These are phyloP conservation scores for Epichloe bromicola DNA, from an alignment of 2,329 filamentous ascomycete genomes.

Conservation along the genomic window DNA sequence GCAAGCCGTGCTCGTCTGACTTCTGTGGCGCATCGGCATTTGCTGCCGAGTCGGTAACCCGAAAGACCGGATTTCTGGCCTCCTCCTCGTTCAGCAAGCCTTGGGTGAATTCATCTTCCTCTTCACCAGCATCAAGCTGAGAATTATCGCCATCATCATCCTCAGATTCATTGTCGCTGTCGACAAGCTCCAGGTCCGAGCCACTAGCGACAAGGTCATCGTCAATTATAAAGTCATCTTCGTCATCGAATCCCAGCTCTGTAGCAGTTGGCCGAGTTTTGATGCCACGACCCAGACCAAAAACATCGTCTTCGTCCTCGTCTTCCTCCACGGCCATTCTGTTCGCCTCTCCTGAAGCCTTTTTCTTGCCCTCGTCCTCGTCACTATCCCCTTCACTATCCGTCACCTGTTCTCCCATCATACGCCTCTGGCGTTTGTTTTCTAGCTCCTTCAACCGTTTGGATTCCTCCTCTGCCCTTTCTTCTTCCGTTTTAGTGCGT, in stretches of 20 bases:
- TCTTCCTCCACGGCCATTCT: constrained; percentile 25
- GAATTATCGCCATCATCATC: constrained; percentile 27
- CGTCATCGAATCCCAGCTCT: constrained; percentile 70
- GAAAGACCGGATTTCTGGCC: constrained; percentile 38
- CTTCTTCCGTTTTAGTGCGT: constrained; percentile 83
- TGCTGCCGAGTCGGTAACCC: constrained; percentile 27
- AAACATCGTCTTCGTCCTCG: constrained; percentile 35
- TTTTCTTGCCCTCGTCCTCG: constrained; percentile 21
- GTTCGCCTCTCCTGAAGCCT: constrained; percentile 21
- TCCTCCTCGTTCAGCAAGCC: constrained; percentile 51
- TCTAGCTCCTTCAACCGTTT: constrained; percentile 68
- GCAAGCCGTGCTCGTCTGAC: constrained; percentile 45
- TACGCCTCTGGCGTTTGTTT: constrained; percentile 66
- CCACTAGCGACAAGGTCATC: constrained; percentile 77
- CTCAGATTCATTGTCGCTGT: constrained; percentile 40
- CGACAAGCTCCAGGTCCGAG: constrained; percentile 51
- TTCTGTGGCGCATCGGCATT: constrained; percentile 21
- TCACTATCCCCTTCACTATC: constrained; percentile 48
- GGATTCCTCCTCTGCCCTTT: constrained; percentile 66
- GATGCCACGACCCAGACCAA: constrained; percentile 47
- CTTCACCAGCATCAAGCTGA: constrained; percentile 22
- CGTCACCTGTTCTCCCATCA: constrained; percentile 67
- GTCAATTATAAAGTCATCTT: constrained; percentile 87
- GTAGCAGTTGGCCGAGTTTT: constrained; percentile 42
- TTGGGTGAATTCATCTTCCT: constrained; percentile 61